Conservation (phyloP, 2,329 filamentous ascomycete species). For the Calonectria naviculata region DNA sequence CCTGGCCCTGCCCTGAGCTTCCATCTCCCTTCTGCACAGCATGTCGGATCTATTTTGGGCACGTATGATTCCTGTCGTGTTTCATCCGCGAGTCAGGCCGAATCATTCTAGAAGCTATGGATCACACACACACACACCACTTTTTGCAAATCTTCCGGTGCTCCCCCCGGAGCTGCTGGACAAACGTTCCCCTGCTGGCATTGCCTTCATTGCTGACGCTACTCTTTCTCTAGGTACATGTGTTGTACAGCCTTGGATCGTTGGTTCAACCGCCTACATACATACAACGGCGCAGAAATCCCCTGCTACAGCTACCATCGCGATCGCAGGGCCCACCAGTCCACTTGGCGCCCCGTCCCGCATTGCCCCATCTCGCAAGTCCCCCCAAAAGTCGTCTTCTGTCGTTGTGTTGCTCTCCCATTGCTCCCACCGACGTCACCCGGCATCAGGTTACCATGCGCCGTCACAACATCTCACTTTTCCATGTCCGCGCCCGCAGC, state of each 20-base stretch:
- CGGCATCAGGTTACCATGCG: constrained; percentile 26
- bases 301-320: constrained; percentile 10
- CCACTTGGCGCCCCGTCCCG: constrained; percentile 25
- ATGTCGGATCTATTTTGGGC: constrained; percentile 12
- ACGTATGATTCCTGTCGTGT: constrained; percentile 17
- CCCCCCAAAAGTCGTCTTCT: not conserved
- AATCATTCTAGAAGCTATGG: constrained; percentile 35
- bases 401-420: constrained; percentile 1
- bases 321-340: constrained; percentile 19
- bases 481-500: constrained; percentile 20
- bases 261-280: not conserved
- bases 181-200: not conserved
- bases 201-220: constrained; percentile 13
- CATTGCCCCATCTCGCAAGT: constrained; percentile 14
- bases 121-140: constrained; percentile 20
- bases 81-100: constrained; percentile 26
- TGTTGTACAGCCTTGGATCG: not conserved
- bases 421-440: constrained; percentile 16
- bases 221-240: constrained; percentile 9
- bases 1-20: not conserved
- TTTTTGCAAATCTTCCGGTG: constrained; percentile 8
- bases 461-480: constrained; percentile 28
- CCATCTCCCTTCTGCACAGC: not conserved
- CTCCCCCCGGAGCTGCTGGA: not conserved
- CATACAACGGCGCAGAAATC: not conserved